phyloP scores from a whole-genome alignment of 352 stramenopile genomes.

The Phytophthora colocasiae region DNA sequence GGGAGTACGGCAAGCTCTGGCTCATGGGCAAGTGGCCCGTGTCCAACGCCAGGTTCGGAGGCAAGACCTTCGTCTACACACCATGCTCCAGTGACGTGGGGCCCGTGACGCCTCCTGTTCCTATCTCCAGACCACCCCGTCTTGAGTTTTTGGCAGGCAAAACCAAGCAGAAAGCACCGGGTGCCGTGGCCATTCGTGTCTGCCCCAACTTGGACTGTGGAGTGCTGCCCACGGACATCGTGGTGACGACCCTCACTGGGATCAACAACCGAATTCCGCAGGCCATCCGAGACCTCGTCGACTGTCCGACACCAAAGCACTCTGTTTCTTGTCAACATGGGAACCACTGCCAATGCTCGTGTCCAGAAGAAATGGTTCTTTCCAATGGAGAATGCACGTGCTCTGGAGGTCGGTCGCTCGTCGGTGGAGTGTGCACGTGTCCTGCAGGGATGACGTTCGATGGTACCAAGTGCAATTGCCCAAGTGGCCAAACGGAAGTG shows the following conservation, averaged over 20 bases:
- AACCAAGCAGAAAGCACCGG: background rate
- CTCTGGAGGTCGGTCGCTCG: background rate
- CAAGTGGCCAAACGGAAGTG: background rate
- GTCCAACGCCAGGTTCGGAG: slow-evolving; percentile 12
- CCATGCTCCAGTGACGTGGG: background rate
- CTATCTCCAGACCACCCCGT: background rate
- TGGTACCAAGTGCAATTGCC: background rate
- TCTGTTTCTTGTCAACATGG: background rate
- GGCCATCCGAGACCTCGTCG: slow-evolving; percentile 1
- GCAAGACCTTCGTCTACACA: background rate
- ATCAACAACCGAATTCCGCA: slow-evolving; percentile 1
- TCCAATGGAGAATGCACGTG: background rate
- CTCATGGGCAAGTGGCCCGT: slow-evolving; percentile 8
- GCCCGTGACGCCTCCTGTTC: background rate
- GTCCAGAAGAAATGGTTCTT: background rate
- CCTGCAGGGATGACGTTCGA: background rate
- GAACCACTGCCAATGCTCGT: background rate
- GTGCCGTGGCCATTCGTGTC: background rate
- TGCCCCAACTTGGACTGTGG: slow-evolving; percentile 3
- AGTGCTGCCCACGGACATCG: slow-evolving; percentile 10
- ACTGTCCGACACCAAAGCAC: slow-evolving; percentile 12
- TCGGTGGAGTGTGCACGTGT: background rate
- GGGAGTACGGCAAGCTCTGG: background rate
- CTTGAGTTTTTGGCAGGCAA: slow-evolving; percentile 12
- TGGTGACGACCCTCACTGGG: slow-evolving; percentile 3